These are phyloP conservation scores for Leccinum uliginosum DNA, from an alignment of 768 basidiomycete genomes.

Conservation along the genomic window DNA sequence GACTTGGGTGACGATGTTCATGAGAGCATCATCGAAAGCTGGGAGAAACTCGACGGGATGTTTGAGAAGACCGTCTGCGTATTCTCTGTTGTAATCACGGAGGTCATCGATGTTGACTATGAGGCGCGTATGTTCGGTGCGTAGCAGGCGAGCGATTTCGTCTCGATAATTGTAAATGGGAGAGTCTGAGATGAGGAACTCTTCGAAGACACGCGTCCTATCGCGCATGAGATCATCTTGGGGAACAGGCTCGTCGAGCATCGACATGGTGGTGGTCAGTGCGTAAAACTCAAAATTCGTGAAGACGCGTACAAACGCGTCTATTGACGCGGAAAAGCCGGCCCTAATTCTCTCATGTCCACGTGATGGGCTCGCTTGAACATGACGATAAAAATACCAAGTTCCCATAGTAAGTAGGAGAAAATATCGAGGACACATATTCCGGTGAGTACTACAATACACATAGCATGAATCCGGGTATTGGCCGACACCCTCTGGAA, in stretches of 20 bases:
- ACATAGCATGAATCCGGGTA: constrained; percentile 5
- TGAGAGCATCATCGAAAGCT: constrained; percentile 84
- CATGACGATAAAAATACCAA: neutral
- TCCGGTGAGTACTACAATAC: constrained; percentile 6
- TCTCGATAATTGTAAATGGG: constrained; percentile 78
- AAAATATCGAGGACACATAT: neutral
- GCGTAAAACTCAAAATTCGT: neutral
- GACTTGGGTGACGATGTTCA: constrained; percentile 65
- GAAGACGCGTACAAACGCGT: constrained; percentile 11
- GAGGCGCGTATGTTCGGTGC: constrained; percentile 78
- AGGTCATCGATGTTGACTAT: constrained; percentile 95
- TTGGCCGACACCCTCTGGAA: neutral
- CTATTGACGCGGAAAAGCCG: constrained; percentile 26
- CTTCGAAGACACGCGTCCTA: constrained; percentile 73
- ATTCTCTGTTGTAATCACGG: constrained; percentile 86
- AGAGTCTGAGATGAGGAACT: constrained; percentile 72
- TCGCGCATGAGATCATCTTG: constrained; percentile 73
- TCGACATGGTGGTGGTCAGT: constrained; percentile 27
- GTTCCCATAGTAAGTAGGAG: neutral
- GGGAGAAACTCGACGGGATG: constrained; percentile 83
- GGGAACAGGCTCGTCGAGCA: constrained; percentile 52
- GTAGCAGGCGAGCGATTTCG: constrained; percentile 78
- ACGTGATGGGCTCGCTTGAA: constrained; percentile 4
- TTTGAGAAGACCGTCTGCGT: constrained; percentile 83
- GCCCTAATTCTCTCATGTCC: constrained; percentile 27